phyloP scores from a whole-genome alignment of 176 grass and related monocot species.

The Neostapfia colusana region DNA sequence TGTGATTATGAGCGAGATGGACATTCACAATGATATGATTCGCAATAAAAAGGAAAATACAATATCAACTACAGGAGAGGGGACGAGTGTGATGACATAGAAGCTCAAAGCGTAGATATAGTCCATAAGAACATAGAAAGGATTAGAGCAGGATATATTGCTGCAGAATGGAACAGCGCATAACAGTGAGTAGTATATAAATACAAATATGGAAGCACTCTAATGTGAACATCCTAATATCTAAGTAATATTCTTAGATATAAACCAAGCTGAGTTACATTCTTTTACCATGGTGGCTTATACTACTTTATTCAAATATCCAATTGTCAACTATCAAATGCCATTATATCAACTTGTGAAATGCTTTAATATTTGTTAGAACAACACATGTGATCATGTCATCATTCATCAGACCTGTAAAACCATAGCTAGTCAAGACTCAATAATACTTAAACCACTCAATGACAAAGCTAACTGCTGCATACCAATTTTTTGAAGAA shows the following conservation, averaged over 20 bases:
- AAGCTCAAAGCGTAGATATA: slow-evolving; percentile 11
- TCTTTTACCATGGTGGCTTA: background rate
- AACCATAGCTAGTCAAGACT: slow-evolving; percentile 1
- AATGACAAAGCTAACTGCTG: slow-evolving; percentile 8
- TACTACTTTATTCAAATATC: background rate
- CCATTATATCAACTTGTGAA: background rate
- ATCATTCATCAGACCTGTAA: slow-evolving; percentile 20
- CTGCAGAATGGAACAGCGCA: background rate
- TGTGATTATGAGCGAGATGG: background rate
- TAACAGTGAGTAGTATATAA: background rate
- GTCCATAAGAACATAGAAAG: background rate
- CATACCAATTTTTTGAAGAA: background rate
- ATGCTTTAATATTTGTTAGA: background rate
- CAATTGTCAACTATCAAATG: background rate
- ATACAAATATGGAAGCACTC: slow-evolving; percentile 4
- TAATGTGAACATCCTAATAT: background rate
- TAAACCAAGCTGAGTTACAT: background rate
- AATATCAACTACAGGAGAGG: background rate
- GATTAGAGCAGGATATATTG: background rate
- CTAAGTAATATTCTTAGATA: background rate
- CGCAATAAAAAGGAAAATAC: background rate
- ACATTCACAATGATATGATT: background rate
- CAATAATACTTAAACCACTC: slow-evolving; percentile 19
- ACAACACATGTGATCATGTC: slow-evolving; percentile 9
- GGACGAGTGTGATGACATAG: background rate